phyloP scores from a whole-genome alignment of 1,139 yeast species.

The Kodamaea fungicola region DNA sequence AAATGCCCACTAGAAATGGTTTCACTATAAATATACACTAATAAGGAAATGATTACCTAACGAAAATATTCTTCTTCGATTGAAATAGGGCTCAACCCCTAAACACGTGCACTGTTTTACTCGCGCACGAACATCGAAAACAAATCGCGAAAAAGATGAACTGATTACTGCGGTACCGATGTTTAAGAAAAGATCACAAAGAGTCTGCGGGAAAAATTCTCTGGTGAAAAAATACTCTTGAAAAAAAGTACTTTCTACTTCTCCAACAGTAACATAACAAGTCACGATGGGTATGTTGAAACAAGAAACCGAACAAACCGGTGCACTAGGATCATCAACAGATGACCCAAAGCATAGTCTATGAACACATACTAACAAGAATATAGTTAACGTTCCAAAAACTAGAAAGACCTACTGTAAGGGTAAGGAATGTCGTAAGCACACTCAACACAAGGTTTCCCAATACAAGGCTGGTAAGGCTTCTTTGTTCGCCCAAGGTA shows the following conservation, averaged over 20 bases:
- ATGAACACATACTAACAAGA: conserved; percentile 24
- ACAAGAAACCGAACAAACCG: conserved; percentile 1
- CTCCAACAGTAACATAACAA: conserved; percentile 17
- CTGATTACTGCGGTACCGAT: too few relatives aligned
- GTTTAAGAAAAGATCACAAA: too few relatives aligned
- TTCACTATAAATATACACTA: too few relatives aligned
- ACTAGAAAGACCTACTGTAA: conserved; percentile 99
- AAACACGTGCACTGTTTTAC: too few relatives aligned
- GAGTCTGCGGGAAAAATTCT: conserved; percentile 10
- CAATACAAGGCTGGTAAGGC: conserved; percentile 99
- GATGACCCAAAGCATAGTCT: not conserved
- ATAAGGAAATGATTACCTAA: too few relatives aligned
- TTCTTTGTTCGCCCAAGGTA: conserved; percentile 98
- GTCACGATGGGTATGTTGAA: conserved; percentile 35
- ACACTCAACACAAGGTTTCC: conserved; percentile 99
- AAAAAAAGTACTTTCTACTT: conserved; percentile 7
- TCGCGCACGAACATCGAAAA: too few relatives aligned
- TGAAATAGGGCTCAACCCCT: too few relatives aligned
- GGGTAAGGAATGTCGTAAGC: conserved; percentile 98
- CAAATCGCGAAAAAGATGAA: too few relatives aligned
- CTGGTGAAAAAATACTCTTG: conserved; percentile 8
- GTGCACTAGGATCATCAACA: not conserved
- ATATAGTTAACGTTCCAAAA: conserved; percentile 98
- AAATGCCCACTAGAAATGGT: too few relatives aligned
- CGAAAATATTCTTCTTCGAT: too few relatives aligned